Base-by-base conservation (phyloP, 169 alveolate genomes). In the Eimeria maxima region DNA sequence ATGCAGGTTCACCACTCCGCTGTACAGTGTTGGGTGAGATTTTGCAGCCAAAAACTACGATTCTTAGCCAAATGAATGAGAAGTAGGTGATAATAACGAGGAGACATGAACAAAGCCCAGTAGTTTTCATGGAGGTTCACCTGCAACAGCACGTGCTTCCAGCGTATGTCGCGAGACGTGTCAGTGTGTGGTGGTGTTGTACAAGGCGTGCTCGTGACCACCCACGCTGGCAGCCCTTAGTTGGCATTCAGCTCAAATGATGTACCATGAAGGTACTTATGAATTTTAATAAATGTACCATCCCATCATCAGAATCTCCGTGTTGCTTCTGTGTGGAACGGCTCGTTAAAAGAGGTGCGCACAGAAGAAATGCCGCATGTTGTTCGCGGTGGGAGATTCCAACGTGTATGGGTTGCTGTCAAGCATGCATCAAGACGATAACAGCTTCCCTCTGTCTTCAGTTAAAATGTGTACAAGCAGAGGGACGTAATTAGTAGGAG, bases 1-100 rank as follows among this genome's bases (percentile, higher is more conserved):
- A 67, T 67, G 78, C 78, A 67, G 45, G 78, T 67, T 67, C 78
- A 29, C 78, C 78, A 29, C 78, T 67, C 45, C 45, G 24, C 27
- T 8, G 78, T 13, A n/a, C 20, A 27, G 16, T 11, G 78, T 3
- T 27, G 47, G 47, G 45, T 67, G 78, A 27, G 44, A 67, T 67
- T 67, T 45, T 5, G 44, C 7, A 67, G 45, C 78, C 78, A 67
- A 45, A 27, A 13, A 1, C 5, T 27, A 27, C 78, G 78, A 67
- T 10, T 67, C 78, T 67, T 27, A 16, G 78, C 16, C 44, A 27
- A 27, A 7, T 27, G 78, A 16, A 67, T n/a, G 29, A 67, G 29
- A 67, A 67, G 18, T 0, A 67, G 29, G 10, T 67, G 16, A 67
- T 10, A 27, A 29, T 2, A 8, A 29, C 18, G 20, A 11, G 1